Evolutionary conservation across 1,139 yeast species (phyloP).

Genomic region (Kurtzmaniella quercitrusa): DNA sequence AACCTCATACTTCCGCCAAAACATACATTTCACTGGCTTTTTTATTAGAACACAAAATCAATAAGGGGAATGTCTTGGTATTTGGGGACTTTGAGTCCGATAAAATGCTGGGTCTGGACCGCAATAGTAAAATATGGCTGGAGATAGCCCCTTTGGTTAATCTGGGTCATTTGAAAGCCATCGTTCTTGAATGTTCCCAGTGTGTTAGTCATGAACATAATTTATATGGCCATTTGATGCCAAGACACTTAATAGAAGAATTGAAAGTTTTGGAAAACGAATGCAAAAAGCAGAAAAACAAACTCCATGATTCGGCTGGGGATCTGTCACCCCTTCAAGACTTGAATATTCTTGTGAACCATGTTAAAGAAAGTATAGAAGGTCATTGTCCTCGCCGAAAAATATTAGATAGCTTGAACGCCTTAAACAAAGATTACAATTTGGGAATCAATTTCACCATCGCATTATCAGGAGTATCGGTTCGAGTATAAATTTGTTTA

Average conservation of each 20-base stretch:
- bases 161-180: conserved; percentile 36
- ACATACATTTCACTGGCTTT: conserved; percentile 46
- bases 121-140: conserved; percentile 55
- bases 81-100: conserved; percentile 88
- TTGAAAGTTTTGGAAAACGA: conserved; percentile 33
- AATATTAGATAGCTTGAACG: conserved; percentile 46
- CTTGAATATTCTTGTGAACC: conserved; percentile 61
- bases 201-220: conserved; percentile 33
- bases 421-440: conserved; percentile 28
- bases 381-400: conserved; percentile 40
- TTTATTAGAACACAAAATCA: conserved; percentile 35
- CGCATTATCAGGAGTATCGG: conserved; percentile 49
- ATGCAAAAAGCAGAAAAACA: conserved; percentile 11
- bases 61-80: conserved; percentile 36
- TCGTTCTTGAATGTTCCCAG: conserved; percentile 77
- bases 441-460: conserved; percentile 46
- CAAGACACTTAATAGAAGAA: conserved; percentile 57
- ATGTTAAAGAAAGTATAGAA: conserved; percentile 46
- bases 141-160: conserved; percentile 46
- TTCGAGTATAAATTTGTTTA: conserved; percentile 8
- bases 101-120: conserved; percentile 33
- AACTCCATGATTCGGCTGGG: background rate
- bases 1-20: background rate
- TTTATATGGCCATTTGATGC: conserved; percentile 78
- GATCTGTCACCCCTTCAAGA: conserved; percentile 33